Base-by-base conservation (phyloP, 441 rosid genomes). In the Populus hybrid region DNA sequence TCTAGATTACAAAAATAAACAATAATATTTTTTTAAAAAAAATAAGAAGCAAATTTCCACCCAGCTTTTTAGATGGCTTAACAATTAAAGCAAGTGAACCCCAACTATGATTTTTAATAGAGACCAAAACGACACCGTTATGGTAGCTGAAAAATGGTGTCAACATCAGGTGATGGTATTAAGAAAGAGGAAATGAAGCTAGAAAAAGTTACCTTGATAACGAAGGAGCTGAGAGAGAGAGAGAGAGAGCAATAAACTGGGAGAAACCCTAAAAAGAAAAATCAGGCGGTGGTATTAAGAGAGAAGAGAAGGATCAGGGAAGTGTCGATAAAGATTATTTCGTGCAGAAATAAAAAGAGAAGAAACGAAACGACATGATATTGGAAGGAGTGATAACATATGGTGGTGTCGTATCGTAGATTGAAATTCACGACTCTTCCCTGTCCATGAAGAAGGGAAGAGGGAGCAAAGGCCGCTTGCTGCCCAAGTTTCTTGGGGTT, bases 191-290 rank as follows among this genome's bases (percentile, higher is more conserved):
- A 30, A 68, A 68, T 36, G 23, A 8, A 64, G 26, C 14, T 23
- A 23, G 32, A 30, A 35, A 38, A 10, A 30, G 26, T 63, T 72
- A 82, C 86, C 86, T 82, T 12, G 7, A n/a, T 61, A 21, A 23
- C 3, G 46, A 23, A 70, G 16, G 65, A 23, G 35, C 69, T 21
- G 28, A 40, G 5, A 36, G 46, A 30, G 69, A 40, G 5, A 36
- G 46, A 30, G 69, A 20, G 59, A 16, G 8, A 16, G 4, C 32
- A 28, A 28, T 28, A 28, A 28, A 30, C 32, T 30, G 32, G 32
- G 32, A 30, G 32, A 30, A 30, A 30, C 32, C 32, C 32, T 30
- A 1, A 16, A 18, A 5, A 54, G 67, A 72, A 77, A 2, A 2
- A 20, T 12, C 61, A 54, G 61, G n/a, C 6, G 61, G 0, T 54